Evolutionary conservation across 1,284 basidiomycete genomes (phyloP).

Genomic region (Cutaneotrichosporon sp.): DNA sequence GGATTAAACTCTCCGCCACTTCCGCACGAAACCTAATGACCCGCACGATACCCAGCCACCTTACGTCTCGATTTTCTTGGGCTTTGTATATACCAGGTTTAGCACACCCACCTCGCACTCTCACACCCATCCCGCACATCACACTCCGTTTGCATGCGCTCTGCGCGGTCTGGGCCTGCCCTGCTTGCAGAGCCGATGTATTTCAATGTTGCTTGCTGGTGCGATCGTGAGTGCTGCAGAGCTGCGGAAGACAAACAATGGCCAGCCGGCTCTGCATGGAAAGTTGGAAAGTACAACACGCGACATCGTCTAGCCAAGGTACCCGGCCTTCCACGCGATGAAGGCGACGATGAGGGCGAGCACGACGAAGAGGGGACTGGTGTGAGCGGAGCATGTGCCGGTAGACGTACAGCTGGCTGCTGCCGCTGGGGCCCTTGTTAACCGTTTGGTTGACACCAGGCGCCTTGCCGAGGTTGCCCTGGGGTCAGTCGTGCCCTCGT

Average conservation of each 20-base stretch:
- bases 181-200: conserved; percentile 1
- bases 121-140: not conserved
- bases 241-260: not conserved
- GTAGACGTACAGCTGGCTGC: not conserved
- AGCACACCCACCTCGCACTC: not conserved
- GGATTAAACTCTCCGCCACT: not conserved
- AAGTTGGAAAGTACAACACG: not conserved
- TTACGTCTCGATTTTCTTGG: not conserved
- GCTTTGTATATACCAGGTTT: not conserved
- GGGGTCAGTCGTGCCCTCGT: too few species aligned
- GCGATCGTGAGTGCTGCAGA: too few species aligned
- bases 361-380: conserved; percentile 40
- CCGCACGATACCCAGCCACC: not conserved
- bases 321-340: conserved; percentile 47
- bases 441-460: not conserved
- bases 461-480: not conserved
- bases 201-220: not conserved
- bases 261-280: conserved; percentile 1
- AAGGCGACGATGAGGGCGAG: conserved; percentile 43
- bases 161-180: not conserved
- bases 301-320: conserved; percentile 26
- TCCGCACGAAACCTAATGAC: not conserved
- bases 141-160: conserved; percentile 2
- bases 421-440: not conserved
- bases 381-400: not conserved